Base-by-base conservation (phyloP, 768 basidiomycete species). In the Phylloporus arenicola region DNA sequence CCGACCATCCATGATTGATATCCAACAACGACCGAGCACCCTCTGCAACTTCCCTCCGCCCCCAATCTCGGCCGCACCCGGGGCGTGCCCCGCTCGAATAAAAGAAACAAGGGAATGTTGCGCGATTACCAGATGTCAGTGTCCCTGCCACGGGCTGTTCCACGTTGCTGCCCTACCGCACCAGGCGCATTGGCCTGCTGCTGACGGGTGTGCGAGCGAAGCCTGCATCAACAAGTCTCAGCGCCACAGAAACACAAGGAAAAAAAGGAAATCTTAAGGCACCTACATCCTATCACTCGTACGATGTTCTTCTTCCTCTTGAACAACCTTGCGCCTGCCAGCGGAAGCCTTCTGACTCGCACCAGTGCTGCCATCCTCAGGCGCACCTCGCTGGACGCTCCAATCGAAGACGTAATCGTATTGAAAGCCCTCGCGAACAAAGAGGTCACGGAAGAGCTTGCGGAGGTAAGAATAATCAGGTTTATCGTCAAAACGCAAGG, bases 341-440 rank as follows among this genome's bases (percentile, higher is more conserved):
- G 78, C 72, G 40, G 75, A 70, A 29, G 78, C 72, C 68, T 83
- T 90, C 71, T 70, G 80, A 69, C 85, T 79, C 39, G 78, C 73
- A 51, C 78, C 75, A 43, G 77, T 77, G 37, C 72, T 72, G 38
- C 76, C 78, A 52, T 90, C 87, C 9, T 87, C 84, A 55, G 82
- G 79, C 12, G 81, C 75, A 51, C 76, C 77, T 43, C 88, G 80
- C 70, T 92, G 90, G 50, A 94, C 89, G 61, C 86, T 88, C 94
- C 96, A 99, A 70, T 99, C 96, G 63, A 99, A 99, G 64, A 98
- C 92, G 62, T 98, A 99, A 70, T 99, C 96, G 68, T 99, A 99
- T 74, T 97, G 93, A 77, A 90, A 97, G 48, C 94, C 92, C 68
- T 96, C 94, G 43, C 93, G 88, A 48, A 94, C 92, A 60, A 97